Conservation (phyloP, 2,329 filamentous ascomycete species). For the Aspergillus puulaauensis region DNA sequence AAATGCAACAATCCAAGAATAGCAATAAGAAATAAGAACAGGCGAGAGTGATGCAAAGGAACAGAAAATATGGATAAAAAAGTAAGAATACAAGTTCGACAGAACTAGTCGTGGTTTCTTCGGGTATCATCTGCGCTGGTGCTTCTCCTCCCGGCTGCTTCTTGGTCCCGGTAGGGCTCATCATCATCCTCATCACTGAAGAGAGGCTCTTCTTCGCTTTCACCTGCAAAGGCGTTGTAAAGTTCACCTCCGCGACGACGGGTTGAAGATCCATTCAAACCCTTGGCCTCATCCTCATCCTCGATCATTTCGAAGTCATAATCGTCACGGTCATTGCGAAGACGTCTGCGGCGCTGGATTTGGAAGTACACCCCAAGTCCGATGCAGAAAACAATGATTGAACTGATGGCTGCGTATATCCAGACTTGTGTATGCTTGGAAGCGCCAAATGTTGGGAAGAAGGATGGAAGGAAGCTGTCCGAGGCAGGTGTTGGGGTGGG, state of each 20-base stretch:
- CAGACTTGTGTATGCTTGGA: constrained; percentile 85
- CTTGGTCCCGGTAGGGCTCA: constrained; percentile 35
- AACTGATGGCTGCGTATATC: constrained; percentile 84
- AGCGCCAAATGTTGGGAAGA: constrained; percentile 86
- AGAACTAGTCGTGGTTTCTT: constrained; percentile 10
- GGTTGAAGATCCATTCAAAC: constrained; percentile 49
- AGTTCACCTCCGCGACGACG: constrained; percentile 75
- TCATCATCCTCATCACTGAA: constrained; percentile 48
- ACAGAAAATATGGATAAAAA: constrained; percentile 5
- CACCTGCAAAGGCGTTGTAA: constrained; percentile 96
- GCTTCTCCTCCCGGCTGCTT: constrained; percentile 20
- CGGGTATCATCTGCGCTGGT: constrained; percentile 14
- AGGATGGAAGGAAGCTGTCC: constrained; percentile 70
- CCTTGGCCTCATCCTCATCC: constrained; percentile 64
- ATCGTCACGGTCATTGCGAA: constrained; percentile 73
- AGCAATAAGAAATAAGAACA: constrained; percentile 16
- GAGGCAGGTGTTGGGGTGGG: constrained; percentile 38
- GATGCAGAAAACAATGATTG: constrained; percentile 81
- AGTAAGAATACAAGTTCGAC: constrained; percentile 4
- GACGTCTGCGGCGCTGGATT: constrained; percentile 72
- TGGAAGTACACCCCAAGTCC: constrained; percentile 80
- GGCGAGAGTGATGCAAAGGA: constrained; percentile 1
- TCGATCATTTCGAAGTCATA: constrained; percentile 95
- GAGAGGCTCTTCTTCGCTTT: constrained; percentile 70
- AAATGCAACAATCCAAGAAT: constrained; percentile 11